phyloP scores from a whole-genome alignment of 495 filamentous ascomycete genomes.

The Jackrogersella multiformis region DNA sequence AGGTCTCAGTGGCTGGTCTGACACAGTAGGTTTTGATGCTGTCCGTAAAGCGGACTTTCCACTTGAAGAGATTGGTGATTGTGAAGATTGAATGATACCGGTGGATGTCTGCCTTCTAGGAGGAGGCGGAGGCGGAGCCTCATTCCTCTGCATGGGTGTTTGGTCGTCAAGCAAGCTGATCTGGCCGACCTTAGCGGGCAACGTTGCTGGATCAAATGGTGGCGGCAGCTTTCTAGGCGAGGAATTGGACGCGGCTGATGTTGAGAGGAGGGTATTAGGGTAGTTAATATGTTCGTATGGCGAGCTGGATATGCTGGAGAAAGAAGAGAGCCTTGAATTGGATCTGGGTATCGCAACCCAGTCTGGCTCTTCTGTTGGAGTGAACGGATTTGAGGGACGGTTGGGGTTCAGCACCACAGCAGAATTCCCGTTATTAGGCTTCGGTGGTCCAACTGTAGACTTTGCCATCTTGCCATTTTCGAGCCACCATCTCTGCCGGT shows the following conservation, averaged over 20 bases:
- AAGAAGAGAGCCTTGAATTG: constrained; percentile 56
- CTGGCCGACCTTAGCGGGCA: constrained; percentile 53
- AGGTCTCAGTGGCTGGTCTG: constrained; percentile 28
- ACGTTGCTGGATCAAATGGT: constrained; percentile 59
- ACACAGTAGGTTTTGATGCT: constrained; percentile 3
- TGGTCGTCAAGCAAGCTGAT: constrained; percentile 50
- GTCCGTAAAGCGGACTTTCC: constrained; percentile 4
- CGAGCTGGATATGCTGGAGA: constrained; percentile 56
- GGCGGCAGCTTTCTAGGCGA: constrained; percentile 62
- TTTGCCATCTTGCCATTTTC: constrained; percentile 83
- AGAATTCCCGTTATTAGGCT: constrained; percentile 49
- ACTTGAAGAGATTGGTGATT: constrained; percentile 14
- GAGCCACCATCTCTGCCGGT: constrained; percentile 93
- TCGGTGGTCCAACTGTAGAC: constrained; percentile 73
- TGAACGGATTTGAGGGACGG: constrained; percentile 85
- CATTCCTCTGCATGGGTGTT: constrained; percentile 36
- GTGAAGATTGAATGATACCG: constrained; percentile 33
- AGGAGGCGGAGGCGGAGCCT: constrained; percentile 58
- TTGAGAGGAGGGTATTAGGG: constrained; percentile 55
- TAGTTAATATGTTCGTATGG: constrained; percentile 60
- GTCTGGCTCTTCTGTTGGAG: constrained; percentile 70
- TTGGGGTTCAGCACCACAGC: constrained; percentile 72
- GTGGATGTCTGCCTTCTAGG: constrained; percentile 54
- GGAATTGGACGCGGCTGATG: constrained; percentile 51
- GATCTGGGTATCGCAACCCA: constrained; percentile 73